phyloP scores from a whole-genome alignment of 73 alveolate genomes.

The Symbiodinium pilosum region DNA sequence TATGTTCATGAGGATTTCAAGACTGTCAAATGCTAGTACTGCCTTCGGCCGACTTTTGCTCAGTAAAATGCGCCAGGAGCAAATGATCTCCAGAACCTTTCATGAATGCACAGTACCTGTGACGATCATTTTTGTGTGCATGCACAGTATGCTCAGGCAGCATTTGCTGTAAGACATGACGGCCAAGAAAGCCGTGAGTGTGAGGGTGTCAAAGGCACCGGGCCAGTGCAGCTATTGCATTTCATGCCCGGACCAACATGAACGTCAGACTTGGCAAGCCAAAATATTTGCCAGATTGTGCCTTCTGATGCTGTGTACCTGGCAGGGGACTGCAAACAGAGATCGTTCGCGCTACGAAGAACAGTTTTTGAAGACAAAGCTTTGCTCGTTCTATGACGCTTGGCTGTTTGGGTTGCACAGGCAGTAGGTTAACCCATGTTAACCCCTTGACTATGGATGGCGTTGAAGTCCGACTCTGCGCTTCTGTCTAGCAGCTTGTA shows the following conservation, averaged over 20 bases:
- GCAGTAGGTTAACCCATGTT: too few species aligned
- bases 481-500: too few species aligned
- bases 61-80: too few species aligned
- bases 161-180: slow-evolving; percentile 2
- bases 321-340: slow-evolving; percentile 19
- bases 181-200: not conserved
- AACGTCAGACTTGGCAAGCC: not conserved
- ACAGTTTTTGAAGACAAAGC: slow-evolving; percentile 80
- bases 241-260: not conserved
- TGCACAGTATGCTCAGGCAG: not conserved
- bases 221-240: too few species aligned
- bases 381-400: slow-evolving; percentile 68
- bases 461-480: too few species aligned
- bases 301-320: not conserved
- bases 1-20: too few species aligned
- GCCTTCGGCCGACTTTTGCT: too few species aligned
- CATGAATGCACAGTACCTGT: too few species aligned
- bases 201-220: not conserved
- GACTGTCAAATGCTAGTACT: too few species aligned
- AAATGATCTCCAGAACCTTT: too few species aligned
- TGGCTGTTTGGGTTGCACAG: not conserved
- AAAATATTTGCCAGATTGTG: not conserved
- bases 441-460: too few species aligned
- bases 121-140: not conserved
- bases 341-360: slow-evolving; percentile 91